Evolutionary conservation across 495 filamentous ascomycete genomes (phyloP).

Genomic region (Annulohypoxylon moriforme): DNA sequence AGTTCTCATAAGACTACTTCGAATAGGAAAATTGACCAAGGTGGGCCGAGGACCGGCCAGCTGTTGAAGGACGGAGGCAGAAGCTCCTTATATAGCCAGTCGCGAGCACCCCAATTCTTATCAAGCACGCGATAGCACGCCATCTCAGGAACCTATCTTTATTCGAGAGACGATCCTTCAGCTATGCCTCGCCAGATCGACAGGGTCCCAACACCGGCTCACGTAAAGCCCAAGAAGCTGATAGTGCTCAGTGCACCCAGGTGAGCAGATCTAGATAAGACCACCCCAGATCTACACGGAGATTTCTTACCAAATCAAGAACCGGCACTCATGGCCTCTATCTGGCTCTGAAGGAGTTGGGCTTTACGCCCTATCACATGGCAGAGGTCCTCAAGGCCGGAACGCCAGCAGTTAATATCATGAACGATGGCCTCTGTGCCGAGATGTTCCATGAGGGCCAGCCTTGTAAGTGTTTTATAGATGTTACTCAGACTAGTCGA

Average conservation of each 20-base stretch:
- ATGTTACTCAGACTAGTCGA: background rate
- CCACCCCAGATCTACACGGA: background rate
- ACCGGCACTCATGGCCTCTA: constrained; percentile 48
- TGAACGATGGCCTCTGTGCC: constrained; percentile 41
- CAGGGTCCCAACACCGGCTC: constrained; percentile 36
- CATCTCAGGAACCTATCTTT: constrained; percentile 15
- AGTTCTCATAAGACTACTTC: background rate
- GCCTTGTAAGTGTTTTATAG: constrained; percentile 36
- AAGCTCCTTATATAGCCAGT: constrained; percentile 35
- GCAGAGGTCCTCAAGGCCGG: constrained; percentile 31
- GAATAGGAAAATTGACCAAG: background rate
- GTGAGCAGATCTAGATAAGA: constrained; percentile 25
- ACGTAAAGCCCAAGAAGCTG: constrained; percentile 44
- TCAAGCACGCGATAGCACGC: constrained; percentile 36
- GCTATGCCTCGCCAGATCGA: constrained; percentile 46
- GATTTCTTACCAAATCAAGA: constrained; percentile 31
- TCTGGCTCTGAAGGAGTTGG: constrained; percentile 43
- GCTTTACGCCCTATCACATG: constrained; percentile 49
- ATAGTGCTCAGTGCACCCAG: constrained; percentile 46
- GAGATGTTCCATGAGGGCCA: constrained; percentile 42
- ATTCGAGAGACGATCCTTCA: constrained; percentile 28
- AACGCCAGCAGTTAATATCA: constrained; percentile 14
- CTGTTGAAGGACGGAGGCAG: constrained; percentile 4
- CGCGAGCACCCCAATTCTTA: background rate
- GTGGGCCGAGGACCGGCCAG: constrained; percentile 29